These are phyloP conservation scores for Colletotrichum horii DNA, from an alignment of 2,329 filamentous ascomycete species.

Conservation along the genomic window DNA sequence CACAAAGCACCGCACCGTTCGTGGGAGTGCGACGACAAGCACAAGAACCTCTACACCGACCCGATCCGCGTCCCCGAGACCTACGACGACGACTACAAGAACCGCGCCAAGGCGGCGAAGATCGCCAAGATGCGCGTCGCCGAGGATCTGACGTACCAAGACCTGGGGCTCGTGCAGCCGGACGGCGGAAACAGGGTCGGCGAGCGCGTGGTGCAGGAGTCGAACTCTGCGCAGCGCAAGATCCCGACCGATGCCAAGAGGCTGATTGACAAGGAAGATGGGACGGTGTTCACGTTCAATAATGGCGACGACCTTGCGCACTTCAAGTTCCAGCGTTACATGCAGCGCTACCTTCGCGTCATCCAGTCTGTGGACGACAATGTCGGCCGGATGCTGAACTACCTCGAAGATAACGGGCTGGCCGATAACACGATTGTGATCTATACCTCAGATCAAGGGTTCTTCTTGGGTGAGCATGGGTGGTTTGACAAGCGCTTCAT, in stretches of 20 bases:
- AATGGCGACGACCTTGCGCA: conserved; percentile 46
- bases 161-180: conserved; percentile 52
- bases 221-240: conserved; percentile 29
- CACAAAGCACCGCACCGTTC: conserved; percentile 60
- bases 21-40: conserved; percentile 56
- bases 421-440: conserved; percentile 54
- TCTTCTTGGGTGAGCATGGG: conserved; percentile 61
- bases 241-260: conserved; percentile 26
- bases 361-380: conserved; percentile 59
- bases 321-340: conserved; percentile 63
- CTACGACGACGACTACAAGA: conserved; percentile 59
- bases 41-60: conserved; percentile 53
- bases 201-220: conserved; percentile 32
- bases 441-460: conserved; percentile 61
- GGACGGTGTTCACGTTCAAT: conserved; percentile 50
- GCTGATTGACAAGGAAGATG: conserved; percentile 52
- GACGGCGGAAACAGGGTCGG: conserved; percentile 50
- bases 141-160: conserved; percentile 56
- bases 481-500: conserved; percentile 66
- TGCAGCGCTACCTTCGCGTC: conserved; percentile 59
- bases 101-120: conserved; percentile 52
- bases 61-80: conserved; percentile 53
- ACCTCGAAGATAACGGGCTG: conserved; percentile 45
- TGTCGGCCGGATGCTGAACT: conserved; percentile 52
- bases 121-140: conserved; percentile 57